A percentile compares a stretch with the other conserved stretches of the same genome.
Evolutionary conservation across 2,329 filamentous ascomycete species (phyloP).

Genomic region (Colletotrichum sp.): DNA sequence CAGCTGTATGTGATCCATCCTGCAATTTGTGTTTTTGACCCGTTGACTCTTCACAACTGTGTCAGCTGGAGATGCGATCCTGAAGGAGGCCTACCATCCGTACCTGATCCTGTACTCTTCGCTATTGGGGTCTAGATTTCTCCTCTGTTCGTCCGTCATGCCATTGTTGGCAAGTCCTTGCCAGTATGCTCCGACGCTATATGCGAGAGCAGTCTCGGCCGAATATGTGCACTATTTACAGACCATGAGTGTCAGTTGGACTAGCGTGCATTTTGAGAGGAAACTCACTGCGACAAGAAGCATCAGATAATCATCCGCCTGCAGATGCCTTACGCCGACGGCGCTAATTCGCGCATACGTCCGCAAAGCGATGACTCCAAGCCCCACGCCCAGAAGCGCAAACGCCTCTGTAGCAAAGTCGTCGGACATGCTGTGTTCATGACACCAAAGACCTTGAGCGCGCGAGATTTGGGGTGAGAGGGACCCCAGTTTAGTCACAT

Average conservation of each 20-base stretch:
- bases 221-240: constrained; percentile 6
- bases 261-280: constrained; percentile 1
- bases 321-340: constrained; percentile 54
- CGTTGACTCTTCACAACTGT: constrained; percentile 41
- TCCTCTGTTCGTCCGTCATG: constrained; percentile 58
- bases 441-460: neutral
- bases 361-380: constrained; percentile 54
- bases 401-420: constrained; percentile 36
- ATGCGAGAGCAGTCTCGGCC: constrained; percentile 30
- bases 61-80: neutral
- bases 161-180: constrained; percentile 60
- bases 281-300: constrained; percentile 23
- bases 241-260: neutral
- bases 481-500: neutral
- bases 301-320: constrained; percentile 59
- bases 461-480: neutral
- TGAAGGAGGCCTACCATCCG: neutral
- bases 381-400: constrained; percentile 53
- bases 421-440: constrained; percentile 6
- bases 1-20: constrained; percentile 57
- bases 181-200: constrained; percentile 40
- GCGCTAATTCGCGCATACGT: constrained; percentile 51
- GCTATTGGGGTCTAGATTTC: constrained; percentile 44
- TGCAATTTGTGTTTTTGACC: constrained; percentile 57
- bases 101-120: constrained; percentile 48